Conservation (phyloP, 331 rosid species). For the Pyrus hybrid region DNA sequence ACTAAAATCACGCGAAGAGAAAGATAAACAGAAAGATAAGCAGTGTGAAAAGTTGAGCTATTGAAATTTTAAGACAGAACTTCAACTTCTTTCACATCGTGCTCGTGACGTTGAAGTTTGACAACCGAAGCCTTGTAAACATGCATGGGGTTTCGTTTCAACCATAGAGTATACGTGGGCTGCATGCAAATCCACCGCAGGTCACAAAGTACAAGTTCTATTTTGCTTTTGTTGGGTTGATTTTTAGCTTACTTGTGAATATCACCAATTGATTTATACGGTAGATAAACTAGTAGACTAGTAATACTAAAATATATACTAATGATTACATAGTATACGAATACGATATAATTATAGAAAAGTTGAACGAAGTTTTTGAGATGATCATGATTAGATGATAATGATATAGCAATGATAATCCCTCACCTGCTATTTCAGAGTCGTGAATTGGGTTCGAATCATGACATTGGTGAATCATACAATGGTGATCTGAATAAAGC, state of each 20-base stretch:
- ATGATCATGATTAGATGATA: not conserved
- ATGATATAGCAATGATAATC: no score
- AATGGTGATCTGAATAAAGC: fast-evolving
- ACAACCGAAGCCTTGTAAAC: not conserved
- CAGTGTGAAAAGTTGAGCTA: no score
- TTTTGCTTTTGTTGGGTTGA: not conserved
- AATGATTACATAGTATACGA: not conserved
- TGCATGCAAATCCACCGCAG: no score
- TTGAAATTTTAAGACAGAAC: no score
- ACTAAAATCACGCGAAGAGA: not conserved
- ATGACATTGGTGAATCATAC: no score
- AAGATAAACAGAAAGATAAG: fast-evolving
- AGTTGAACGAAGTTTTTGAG: not conserved
- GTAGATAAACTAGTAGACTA: no score
- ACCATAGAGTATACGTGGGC: no score
- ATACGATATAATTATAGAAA: not conserved
- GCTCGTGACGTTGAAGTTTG: not conserved
- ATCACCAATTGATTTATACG: no score
- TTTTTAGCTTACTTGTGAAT: not conserved
- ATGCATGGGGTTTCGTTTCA: not conserved
- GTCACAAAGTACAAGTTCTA: not conserved
- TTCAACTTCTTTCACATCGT: not conserved
- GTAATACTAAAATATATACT: no score
- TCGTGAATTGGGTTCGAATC: no score
- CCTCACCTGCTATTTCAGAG: no score